These are phyloP conservation scores for Pythium insidiosum DNA, from an alignment of 352 stramenopile genomes.

Conservation along the genomic window DNA sequence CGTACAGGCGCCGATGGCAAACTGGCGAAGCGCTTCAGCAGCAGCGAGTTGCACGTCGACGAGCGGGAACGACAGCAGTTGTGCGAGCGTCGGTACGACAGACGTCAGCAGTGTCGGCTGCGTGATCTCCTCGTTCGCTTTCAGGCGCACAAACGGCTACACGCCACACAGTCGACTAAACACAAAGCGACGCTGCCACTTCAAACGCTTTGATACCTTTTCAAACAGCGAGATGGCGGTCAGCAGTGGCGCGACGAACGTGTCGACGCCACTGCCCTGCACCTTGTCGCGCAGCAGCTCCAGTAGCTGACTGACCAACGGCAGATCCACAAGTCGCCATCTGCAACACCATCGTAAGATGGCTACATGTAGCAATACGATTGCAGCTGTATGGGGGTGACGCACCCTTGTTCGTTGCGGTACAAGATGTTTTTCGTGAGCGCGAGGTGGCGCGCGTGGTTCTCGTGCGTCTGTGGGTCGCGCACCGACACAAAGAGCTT, in stretches of 20 bases:
- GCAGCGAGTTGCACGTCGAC: conserved; percentile 56
- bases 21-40: conserved; percentile 41
- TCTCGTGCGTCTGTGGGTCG: conserved; percentile 55
- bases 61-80: conserved; percentile 48
- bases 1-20: conserved; percentile 60
- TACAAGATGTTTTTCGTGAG: conserved; percentile 74
- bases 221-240: conserved; percentile 27
- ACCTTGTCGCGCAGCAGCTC: conserved; percentile 49
- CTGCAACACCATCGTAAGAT: conserved; percentile 12
- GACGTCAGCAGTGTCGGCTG: conserved; percentile 39
- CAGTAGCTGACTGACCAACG: conserved; percentile 53
- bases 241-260: conserved; percentile 34
- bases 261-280: conserved; percentile 24
- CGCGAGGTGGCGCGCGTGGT: conserved; percentile 61
- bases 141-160: conserved; percentile 63
- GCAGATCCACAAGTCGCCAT: conserved; percentile 62
- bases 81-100: conserved; percentile 40
- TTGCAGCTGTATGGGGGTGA: too few relatives aligned
- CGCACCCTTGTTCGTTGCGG: conserved; percentile 56
- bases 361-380: not conserved
- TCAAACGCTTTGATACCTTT: too few relatives aligned
- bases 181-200: not conserved
- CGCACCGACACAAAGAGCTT: conserved; percentile 57
- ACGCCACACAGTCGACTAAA: too few relatives aligned
- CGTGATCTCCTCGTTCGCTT: conserved; percentile 73